Evolutionary conservation across 495 filamentous ascomycete genomes (phyloP).

Genomic region (Chaetomium tenue): DNA sequence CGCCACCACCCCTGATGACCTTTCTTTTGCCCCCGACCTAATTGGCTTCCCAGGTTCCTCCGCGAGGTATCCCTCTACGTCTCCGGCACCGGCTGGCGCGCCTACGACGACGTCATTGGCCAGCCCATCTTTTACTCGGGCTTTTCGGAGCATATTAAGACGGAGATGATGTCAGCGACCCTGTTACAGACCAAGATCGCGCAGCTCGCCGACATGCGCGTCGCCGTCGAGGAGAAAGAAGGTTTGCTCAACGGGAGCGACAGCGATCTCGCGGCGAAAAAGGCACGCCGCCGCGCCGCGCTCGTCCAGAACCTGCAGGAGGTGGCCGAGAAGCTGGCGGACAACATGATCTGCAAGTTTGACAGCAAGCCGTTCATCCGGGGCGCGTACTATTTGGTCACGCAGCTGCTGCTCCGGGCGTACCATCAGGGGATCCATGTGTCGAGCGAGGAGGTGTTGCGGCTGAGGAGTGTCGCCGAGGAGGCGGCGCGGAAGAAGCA

Average conservation of each 20-base stretch:
- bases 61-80: constrained; percentile 89
- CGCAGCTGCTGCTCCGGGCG: constrained; percentile 83
- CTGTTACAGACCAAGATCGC: constrained; percentile 71
- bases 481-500: constrained; percentile 82
- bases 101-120: constrained; percentile 85
- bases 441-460: constrained; percentile 86
- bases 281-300: constrained; percentile 61
- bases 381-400: constrained; percentile 82
- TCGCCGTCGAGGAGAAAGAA: constrained; percentile 71
- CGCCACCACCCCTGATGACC: constrained; percentile 18
- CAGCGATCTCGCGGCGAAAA: constrained; percentile 55
- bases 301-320: constrained; percentile 57
- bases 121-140: constrained; percentile 92
- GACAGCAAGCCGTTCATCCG: constrained; percentile 93
- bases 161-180: constrained; percentile 66
- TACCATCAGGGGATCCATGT: constrained; percentile 99
- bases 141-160: constrained; percentile 87
- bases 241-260: constrained; percentile 61
- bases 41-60: constrained; percentile 62
- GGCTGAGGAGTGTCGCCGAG: constrained; percentile 75
- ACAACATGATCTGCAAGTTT: constrained; percentile 98
- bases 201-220: constrained; percentile 70
- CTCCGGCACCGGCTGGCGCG: constrained; percentile 87
- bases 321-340: constrained; percentile 78
- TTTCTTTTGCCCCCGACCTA: constrained; percentile 13